phyloP scores from a whole-genome alignment of 441 rosid genomes.

The Adansonia grandidieri region DNA sequence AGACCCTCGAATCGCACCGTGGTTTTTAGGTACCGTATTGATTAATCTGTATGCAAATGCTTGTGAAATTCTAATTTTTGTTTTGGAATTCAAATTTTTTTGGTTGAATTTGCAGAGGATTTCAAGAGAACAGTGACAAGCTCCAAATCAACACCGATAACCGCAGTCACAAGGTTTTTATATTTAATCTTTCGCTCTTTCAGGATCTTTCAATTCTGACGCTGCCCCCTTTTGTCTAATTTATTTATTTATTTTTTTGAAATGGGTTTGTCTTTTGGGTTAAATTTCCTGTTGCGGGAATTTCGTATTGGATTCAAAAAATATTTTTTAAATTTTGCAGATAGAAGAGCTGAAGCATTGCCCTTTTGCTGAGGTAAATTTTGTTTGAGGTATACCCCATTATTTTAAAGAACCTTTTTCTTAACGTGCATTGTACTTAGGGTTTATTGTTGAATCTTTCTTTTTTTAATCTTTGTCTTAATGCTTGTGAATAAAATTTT shows the following conservation, averaged over 20 bases:
- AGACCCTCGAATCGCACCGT: conserved; percentile 87
- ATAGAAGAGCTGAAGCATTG: conserved; percentile 77
- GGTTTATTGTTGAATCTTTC: neutral
- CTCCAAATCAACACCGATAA: conserved; percentile 71
- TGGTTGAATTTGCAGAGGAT: conserved; percentile 55
- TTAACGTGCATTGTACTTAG: neutral
- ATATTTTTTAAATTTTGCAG: conserved; percentile 40
- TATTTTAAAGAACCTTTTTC: neutral
- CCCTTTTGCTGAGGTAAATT: conserved; percentile 74
- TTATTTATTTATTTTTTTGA: neutral
- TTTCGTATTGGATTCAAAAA: neutral
- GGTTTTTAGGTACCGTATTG: conserved; percentile 59
- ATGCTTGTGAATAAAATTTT: neutral
- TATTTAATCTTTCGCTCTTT: neutral
- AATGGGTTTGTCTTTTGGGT: neutral
- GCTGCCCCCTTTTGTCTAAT: neutral
- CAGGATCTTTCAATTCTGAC: conserved; percentile 1
- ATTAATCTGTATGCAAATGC: neutral
- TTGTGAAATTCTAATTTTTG: neutral
- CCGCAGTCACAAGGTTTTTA: conserved; percentile 65
- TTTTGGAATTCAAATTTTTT: neutral
- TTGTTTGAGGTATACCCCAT: conserved; percentile 27
- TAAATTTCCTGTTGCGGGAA: neutral
- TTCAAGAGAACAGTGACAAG: conserved; percentile 59
- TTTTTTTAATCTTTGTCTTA: conserved; percentile 6